phyloP scores from a whole-genome alignment of 1,139 yeast species.

The Yamadazyma pseudoaaseri region DNA sequence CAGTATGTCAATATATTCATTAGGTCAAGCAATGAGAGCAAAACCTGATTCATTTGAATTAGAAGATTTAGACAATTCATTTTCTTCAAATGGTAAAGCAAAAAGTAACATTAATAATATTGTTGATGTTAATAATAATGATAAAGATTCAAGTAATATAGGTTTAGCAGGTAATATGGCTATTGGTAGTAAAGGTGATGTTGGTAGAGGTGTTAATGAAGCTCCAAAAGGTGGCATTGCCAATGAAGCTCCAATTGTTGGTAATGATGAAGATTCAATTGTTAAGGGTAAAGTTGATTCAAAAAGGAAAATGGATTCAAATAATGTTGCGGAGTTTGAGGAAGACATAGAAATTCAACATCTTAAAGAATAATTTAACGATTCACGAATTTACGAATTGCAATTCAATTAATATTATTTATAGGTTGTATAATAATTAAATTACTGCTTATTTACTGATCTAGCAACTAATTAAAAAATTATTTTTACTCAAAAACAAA shows the following conservation, averaged over 20 bases:
- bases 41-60: constrained; percentile 33
- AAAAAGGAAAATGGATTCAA: constrained; percentile 4
- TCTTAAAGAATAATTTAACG: constrained; percentile 2
- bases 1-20: constrained; percentile 35
- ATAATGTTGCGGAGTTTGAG: constrained; percentile 10
- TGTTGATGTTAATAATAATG: constrained; percentile 25
- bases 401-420: no score
- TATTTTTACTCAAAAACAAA: constrained; percentile 6
- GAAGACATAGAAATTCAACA: constrained; percentile 7
- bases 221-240: constrained; percentile 55
- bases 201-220: constrained; percentile 42
- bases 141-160: constrained; percentile 28
- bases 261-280: constrained; percentile 38
- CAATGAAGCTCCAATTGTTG: constrained; percentile 47
- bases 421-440: no score
- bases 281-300: constrained; percentile 16
- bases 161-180: constrained; percentile 45
- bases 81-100: constrained; percentile 4
- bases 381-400: constrained; percentile 1
- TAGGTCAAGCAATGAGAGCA: constrained; percentile 37
- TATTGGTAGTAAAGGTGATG: constrained; percentile 42
- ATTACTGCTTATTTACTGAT: no score
- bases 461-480: no score
- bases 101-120: constrained; percentile 18
- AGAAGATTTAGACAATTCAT: constrained; percentile 7